phyloP scores from a whole-genome alignment of 441 rosid species.

The Euphorbia celastroides region DNA sequence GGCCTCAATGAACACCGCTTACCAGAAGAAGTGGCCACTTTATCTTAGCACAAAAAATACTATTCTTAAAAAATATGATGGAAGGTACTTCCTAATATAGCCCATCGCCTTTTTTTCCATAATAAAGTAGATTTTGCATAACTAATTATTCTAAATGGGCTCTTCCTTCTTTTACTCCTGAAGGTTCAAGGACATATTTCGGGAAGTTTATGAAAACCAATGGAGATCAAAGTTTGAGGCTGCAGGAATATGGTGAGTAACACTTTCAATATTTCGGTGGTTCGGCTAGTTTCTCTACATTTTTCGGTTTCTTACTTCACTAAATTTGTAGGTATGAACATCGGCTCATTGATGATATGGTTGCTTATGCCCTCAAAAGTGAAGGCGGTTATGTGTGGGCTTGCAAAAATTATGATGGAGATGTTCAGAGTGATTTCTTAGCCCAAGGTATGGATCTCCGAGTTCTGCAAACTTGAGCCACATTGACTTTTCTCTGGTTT shows the following conservation, averaged over 20 bases:
- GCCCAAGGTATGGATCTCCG: conserved; percentile 64
- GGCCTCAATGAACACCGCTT: conserved; percentile 87
- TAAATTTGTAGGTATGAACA: conserved; percentile 68
- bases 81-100: no score
- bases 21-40: conserved; percentile 90
- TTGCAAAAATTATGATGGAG: conserved; percentile 96
- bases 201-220: conserved; percentile 62
- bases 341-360: conserved; percentile 95
- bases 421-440: conserved; percentile 94
- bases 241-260: conserved; percentile 67
- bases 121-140: not conserved
- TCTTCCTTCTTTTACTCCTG: no score
- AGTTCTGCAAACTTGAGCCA: no score
- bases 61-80: conserved; percentile 86
- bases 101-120: no score
- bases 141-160: no score
- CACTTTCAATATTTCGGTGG: no score
- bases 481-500: no score
- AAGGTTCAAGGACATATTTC: conserved; percentile 96
- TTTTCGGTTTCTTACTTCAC: no score
- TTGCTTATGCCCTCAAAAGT: conserved; percentile 88
- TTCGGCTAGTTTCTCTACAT: no score
- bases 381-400: conserved; percentile 97
- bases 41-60: conserved; percentile 96
- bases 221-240: conserved; percentile 87